Conservation (phyloP, 148 eudicot species). For the Chenopodium quinoa region DNA sequence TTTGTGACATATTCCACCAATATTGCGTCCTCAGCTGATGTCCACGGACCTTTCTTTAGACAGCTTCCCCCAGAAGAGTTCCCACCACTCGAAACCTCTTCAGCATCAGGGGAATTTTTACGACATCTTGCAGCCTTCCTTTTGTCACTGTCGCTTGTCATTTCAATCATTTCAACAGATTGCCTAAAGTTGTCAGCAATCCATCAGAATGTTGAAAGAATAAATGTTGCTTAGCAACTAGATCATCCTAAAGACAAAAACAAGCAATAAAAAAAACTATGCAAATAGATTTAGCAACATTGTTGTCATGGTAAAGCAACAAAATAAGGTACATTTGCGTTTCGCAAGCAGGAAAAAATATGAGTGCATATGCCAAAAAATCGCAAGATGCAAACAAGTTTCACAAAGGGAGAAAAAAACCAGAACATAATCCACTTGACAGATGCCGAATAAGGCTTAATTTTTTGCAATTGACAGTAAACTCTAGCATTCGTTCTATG, state of each 20-base stretch:
- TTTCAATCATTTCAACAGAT: conserved; percentile 38
- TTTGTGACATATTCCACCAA: conserved; percentile 74
- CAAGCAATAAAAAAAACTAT: neutral
- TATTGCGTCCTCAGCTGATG: conserved; percentile 83
- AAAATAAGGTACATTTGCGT: neutral
- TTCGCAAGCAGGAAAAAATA: neutral
- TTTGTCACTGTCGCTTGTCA: conserved; percentile 63
- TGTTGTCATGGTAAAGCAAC: neutral
- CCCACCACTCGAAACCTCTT: conserved; percentile 57
- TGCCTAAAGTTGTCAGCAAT: conserved; percentile 17
- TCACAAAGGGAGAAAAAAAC: neutral
- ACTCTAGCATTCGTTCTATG: neutral
- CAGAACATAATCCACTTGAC: neutral
- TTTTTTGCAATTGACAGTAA: neutral
- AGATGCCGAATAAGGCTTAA: neutral
- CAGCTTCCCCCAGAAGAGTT: conserved; percentile 34
- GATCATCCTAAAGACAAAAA: conserved; percentile 10
- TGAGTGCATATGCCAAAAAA: neutral
- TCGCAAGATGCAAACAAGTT: neutral
- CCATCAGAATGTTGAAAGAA: conserved; percentile 16
- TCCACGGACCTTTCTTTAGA: conserved; percentile 96
- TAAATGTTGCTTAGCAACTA: neutral
- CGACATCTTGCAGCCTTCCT: conserved; percentile 43
- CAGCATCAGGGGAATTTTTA: conserved; percentile 46
- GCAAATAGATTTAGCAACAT: neutral